Base-by-base conservation (phyloP, 176 grass and related monocot species). In the Oryza meyeriana region DNA sequence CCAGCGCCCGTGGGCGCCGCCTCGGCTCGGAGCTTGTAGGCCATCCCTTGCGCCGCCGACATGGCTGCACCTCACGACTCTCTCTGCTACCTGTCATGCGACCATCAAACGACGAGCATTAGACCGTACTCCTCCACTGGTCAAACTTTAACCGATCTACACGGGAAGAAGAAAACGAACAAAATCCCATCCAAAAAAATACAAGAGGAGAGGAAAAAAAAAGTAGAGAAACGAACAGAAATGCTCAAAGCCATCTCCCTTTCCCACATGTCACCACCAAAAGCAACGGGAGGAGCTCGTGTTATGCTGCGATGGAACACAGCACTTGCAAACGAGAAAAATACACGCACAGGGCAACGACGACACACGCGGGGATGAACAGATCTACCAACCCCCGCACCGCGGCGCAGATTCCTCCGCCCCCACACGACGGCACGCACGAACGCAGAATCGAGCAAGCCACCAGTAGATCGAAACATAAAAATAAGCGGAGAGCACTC, bases 11-110 rank as follows among this genome's bases (percentile, higher is more conserved):
- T 28, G 24, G 45, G 84, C 83, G 65, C 75, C 45, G 75, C 57
- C 20, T 90, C 55, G 22, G 55, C 5, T 8, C 55, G 55, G 55
- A 59, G 83, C 89, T 94, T 95, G 71, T 90, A 62, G 47, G 82
- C 75, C 33, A 83, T 86, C 45, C 91, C 91, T 32, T 88, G 93
- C 39, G 93, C 85, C 66, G 91, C 83, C 67, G 96, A 89, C 96
- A 99, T 99, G 88, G 68, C 47, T 78, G 72, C 80, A 47, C 22
- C 8, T 42, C 69, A 80, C 69, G 39, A 25, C 82, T 64, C 33
- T n/a, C 48, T 26, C 22, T 84, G 24, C 61, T 14, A 82, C 79
- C 78, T 86, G 79, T 6, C 61, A 83, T 78, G 31, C 61, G 74
- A 34, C 73, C 86, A 83, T 74, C 69, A 85, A 74, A 63, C 78